These are phyloP conservation scores for Nothophytophthora sp. DNA, from an alignment of 352 stramenopile species.

Conservation along the genomic window DNA sequence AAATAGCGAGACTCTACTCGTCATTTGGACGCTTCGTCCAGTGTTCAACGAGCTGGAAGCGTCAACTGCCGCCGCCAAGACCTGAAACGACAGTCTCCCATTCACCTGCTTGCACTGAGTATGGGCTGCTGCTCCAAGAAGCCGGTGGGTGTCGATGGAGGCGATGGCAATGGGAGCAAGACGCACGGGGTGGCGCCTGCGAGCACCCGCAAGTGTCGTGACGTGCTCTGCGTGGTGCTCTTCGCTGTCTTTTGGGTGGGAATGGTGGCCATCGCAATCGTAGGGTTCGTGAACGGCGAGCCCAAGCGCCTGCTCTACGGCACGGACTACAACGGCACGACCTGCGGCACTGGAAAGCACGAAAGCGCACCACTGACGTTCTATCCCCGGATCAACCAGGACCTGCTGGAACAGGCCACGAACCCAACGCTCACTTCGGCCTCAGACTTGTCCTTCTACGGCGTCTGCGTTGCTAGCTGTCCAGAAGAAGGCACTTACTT, in stretches of 20 bases:
- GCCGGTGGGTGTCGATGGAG: constrained; percentile 37
- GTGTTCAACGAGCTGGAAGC: too few species aligned
- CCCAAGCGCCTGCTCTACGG: constrained; percentile 72
- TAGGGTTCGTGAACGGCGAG: constrained; percentile 66
- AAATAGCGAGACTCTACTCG: too few species aligned
- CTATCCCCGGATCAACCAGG: constrained; percentile 79
- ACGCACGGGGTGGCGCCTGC: constrained; percentile 55
- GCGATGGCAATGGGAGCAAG: constrained; percentile 14
- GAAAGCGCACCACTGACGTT: constrained; percentile 45
- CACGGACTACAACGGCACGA: constrained; percentile 74
- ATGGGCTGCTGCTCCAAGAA: constrained; percentile 79
- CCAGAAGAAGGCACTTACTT: constrained; percentile 54
- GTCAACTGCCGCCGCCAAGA: too few species aligned
- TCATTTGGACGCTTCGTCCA: too few species aligned
- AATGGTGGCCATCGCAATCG: constrained; percentile 56
- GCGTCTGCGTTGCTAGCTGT: constrained; percentile 63
- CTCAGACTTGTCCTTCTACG: constrained; percentile 63
- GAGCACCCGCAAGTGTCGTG: constrained; percentile 59
- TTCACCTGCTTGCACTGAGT: neutral
- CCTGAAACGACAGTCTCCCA: neutral
- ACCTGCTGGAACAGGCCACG: constrained; percentile 60
- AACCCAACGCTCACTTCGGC: constrained; percentile 47
- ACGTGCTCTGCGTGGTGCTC: constrained; percentile 63
- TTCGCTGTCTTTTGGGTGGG: constrained; percentile 80
- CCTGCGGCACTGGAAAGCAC: constrained; percentile 54